phyloP scores from a whole-genome alignment of 2,329 filamentous ascomycete genomes.

The Microascus cirrosus region DNA sequence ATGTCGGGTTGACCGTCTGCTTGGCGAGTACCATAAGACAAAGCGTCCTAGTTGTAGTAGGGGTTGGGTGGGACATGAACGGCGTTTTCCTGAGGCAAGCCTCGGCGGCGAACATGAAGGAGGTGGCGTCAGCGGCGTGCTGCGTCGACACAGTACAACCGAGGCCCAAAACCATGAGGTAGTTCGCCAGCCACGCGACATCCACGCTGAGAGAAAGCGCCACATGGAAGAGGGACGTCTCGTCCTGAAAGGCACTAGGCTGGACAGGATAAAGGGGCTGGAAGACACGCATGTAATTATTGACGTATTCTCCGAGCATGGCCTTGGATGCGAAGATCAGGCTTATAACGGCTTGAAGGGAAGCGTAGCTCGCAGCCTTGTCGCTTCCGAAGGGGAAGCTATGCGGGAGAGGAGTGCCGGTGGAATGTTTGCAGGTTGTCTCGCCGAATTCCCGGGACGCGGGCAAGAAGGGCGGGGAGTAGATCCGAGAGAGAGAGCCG shows the following conservation, averaged over 20 bases:
- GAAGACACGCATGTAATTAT: background rate
- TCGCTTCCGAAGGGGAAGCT: slow-evolving; percentile 26
- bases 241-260: background rate
- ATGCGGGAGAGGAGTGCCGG: slow-evolving; percentile 14
- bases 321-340: background rate
- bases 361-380: slow-evolving; percentile 19
- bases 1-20: slow-evolving; percentile 23
- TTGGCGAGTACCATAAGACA: slow-evolving; percentile 22
- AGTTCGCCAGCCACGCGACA: background rate
- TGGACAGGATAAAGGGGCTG: background rate
- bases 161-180: background rate
- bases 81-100: slow-evolving; percentile 24
- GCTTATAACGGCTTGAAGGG: slow-evolving; percentile 11
- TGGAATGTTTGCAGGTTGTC: slow-evolving; percentile 7
- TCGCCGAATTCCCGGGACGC: background rate
- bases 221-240: background rate
- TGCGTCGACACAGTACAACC: slow-evolving; percentile 5
- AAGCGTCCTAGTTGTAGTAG: slow-evolving; percentile 18
- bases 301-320: background rate
- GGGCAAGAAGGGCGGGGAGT: background rate
- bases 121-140: slow-evolving; percentile 18
- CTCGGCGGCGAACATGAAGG: slow-evolving; percentile 24
- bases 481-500: background rate
- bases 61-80: slow-evolving; percentile 23
- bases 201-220: background rate